These are phyloP conservation scores for Fusarium agapanthi DNA, from an alignment of 2,329 filamentous ascomycete genomes.

Conservation along the genomic window DNA sequence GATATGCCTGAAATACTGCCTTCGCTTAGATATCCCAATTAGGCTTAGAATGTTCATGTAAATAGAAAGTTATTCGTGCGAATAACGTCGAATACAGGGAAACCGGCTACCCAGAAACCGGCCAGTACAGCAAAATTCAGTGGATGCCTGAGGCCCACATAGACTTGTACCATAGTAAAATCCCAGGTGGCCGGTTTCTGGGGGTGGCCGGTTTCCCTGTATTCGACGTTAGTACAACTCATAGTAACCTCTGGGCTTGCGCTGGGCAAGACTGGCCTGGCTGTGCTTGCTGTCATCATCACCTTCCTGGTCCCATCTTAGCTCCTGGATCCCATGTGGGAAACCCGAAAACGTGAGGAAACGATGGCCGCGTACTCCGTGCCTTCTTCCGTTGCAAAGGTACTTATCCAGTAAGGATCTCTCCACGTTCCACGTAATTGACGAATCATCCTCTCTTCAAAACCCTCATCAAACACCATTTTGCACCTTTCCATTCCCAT, in stretches of 20 bases:
- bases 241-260: slow-evolving; percentile 12
- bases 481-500: neutral
- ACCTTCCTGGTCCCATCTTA: slow-evolving; percentile 7
- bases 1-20: no score
- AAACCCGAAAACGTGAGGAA: neutral
- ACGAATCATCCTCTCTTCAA: neutral
- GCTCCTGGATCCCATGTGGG: neutral
- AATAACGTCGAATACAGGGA: no score
- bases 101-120: no score
- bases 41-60: no score
- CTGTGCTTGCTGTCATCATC: neutral
- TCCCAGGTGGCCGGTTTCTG: no score
- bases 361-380: slow-evolving; percentile 20
- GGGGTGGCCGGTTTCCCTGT: no score
- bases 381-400: slow-evolving; percentile 13
- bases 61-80: no score
- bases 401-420: slow-evolving; percentile 20
- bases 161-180: no score
- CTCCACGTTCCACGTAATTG: slow-evolving; percentile 36
- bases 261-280: neutral
- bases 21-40: no score
- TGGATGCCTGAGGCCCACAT: no score
- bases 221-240: no score
- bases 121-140: no score
- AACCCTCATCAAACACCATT: neutral